Evolutionary conservation across 2,329 filamentous ascomycete genomes (phyloP), one percentile per base, ranked within the genome.

Genomic region (Fusarium sp.): DNA sequence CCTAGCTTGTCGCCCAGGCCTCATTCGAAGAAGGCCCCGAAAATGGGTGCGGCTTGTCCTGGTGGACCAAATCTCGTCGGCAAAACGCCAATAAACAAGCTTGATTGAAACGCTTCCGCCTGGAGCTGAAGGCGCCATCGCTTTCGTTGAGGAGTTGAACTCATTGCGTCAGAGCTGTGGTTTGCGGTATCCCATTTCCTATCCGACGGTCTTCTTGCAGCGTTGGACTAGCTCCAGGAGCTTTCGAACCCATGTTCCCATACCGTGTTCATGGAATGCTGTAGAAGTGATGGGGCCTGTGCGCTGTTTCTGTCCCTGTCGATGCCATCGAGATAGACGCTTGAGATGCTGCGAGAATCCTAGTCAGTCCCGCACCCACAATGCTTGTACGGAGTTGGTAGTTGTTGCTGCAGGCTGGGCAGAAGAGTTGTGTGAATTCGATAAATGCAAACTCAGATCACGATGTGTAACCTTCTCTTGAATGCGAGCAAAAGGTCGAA

Each of bases 331-430:
- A 71, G 69, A 71, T 69, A 31, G 40, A 62, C 42, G 59, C 31
- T 62, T 37, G 62, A 58, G 59, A 38, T 57, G 60, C 42, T 61
- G 67, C 58, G 35, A 42, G 60, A 62, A 71, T 69, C 70, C 68
- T 40, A 58, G 68, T 70, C 67, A 52, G 67, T 70, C 64, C 70
- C 70, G 70, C 70, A 58, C 62, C 59, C 67, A 61, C 56, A 64
- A 64, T 57, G 58, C 59, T 60, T 67, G 59, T 61, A 63, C 34
- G n/a, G 61, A 50, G n/a, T 37, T 24, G 35, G 35, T 47, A 34
- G 24, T 35, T 31, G 61, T 54, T 35, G 31, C 20, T 56, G 24
- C 37, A 64, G 50, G 52, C 52, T 24, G n/a, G 22, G 35, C 37
- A 50, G 20, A 6, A 40, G 34, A n/a, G 56, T 38, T 38, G 37